A percentile compares a stretch with the other conserved stretches of the same genome.
These are phyloP conservation scores for Cornus controversa DNA, from an alignment of 148 eudicot genomes.

Conservation along the genomic window DNA sequence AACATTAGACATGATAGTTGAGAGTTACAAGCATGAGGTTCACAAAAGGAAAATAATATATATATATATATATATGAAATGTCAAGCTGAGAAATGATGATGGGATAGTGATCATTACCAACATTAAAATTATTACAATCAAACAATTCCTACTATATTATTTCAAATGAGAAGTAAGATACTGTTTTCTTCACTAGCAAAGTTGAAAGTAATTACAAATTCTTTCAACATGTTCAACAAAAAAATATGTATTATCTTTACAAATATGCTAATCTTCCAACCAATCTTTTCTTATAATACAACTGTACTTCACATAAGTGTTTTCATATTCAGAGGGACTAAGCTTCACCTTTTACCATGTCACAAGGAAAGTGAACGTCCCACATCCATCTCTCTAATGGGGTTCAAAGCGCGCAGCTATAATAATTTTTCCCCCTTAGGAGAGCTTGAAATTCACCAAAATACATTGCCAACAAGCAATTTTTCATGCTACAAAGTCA, in stretches of 20 bases:
- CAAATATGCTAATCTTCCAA: slow-evolving; percentile 15
- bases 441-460: slow-evolving; percentile 13
- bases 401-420: background rate
- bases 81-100: too few relatives aligned
- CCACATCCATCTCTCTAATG: background rate
- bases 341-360: slow-evolving; percentile 5
- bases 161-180: slow-evolving; percentile 9
- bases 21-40: too few relatives aligned
- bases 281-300: slow-evolving; percentile 24
- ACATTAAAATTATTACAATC: background rate
- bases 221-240: slow-evolving; percentile 17
- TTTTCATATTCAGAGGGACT: background rate
- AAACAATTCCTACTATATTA: slow-evolving; percentile 4
- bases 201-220: slow-evolving; percentile 8
- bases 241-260: slow-evolving; percentile 12
- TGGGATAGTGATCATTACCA: background rate
- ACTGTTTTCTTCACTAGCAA: slow-evolving; percentile 1
- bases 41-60: too few relatives aligned
- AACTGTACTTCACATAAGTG: slow-evolving; percentile 6
- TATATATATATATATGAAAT: too few relatives aligned
- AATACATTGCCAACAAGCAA: slow-evolving; percentile 2
- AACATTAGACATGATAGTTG: too few relatives aligned
- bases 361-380: background rate
- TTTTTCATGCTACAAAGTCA: slow-evolving; percentile 28
- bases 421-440: background rate